Base-by-base conservation (phyloP, 2,329 filamentous ascomycete species). In the Calonectria pseudoreteaudii region DNA sequence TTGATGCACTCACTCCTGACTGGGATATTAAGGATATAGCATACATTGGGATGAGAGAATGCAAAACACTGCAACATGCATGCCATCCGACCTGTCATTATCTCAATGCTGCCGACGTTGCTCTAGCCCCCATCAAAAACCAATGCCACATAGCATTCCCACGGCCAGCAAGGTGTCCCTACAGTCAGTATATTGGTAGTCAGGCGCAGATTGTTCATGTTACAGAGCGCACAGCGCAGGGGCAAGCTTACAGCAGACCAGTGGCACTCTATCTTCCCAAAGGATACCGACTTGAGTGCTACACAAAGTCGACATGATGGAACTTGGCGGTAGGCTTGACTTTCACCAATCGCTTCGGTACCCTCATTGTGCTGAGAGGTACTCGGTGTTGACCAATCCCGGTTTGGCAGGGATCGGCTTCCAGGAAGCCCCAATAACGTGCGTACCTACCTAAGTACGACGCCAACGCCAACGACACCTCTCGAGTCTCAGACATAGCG, bases 331-430 rank as follows among this genome's bases (percentile, higher is more conserved):
- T 9, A 38, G n/a, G 6, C 56, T 23, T 34, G 56, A n/a, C 56
- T 28, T 28, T 34, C n/a, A 36, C 56, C 56, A 62, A 44, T 62
- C 56, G 23, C 56, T 8, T 62, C 23, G 34, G 56, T 41, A 41
- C 36, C 56, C 38, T 38, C 34, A 28, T 14, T 41, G 56, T 20
- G 23, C n/a, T 18, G 36, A 62, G 34, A 62, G n/a, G 34, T 41
- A 41, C 56, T n/a, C 9, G 16, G 38, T 38, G n/a, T 13, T 41
- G 34, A 41, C 34, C 56, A 62, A 62, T 62, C 71, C 70, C 71
- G 76, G 68, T 77, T 66, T 66, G 70, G 68, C 73, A 79, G 67
- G 76, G 78, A 74, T 79, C 62, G 74, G 44, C 62, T 71, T 53
- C 52, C 58, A n/a, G 56, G 41, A 60, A 60, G 44, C 60, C 62